Evolutionary conservation across 2,329 filamentous ascomycete species (phyloP), one percentile per base, ranked within the genome.

Genomic region (Trichoderma afroharzianum): DNA sequence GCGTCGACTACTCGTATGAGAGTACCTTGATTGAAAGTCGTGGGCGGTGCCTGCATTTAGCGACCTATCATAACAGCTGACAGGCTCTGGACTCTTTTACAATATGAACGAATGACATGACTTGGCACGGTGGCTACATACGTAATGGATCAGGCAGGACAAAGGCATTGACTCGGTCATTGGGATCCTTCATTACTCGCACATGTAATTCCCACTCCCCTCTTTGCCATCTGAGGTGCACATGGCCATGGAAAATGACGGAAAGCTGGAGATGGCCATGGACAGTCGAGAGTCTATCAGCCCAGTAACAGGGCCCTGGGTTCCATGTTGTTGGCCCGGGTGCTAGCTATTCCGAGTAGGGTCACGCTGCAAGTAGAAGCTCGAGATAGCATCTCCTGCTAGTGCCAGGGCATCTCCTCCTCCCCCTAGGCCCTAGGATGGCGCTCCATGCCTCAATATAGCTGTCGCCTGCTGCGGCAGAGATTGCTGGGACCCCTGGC

Each of bases 401-500:
- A 64, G 62, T 15, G 62, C 43, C 30, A 53, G 43, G 62, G 43
- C 36, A 32, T 50, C 24, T 30, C 28, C 26, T 32, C 39, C 30
- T 12, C 47, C 8, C 50, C 63, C 47, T 66, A 32, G 33, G 33
- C 33, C 33, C 33, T 36, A 36, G 36, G 36, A 39, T 39, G 36
- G 36, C 36, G 36, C 36, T 39, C 36, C 36, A 39, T 39, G 63
- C 63, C 50, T 58, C 68, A 63, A 55, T 36, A 55, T 36, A 47
- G 21, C 59, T 39, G 55, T 68, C 66, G 66, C 66, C 36, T 68
- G 66, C 66, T 68, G 70, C 70, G 70, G 63, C 50, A 71, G 70
- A 67, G 57, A 21, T 36, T 71, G 70, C 70, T 62, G 32, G 63
- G 70, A 30, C 63, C 70, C 62, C 55, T 66, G 63, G 70, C 62